A percentile compares a stretch with the other conserved stretches of the same genome.
Evolutionary conservation across 352 stramenopile species (phyloP).

Genomic region (Globisporangium viniferum): DNA sequence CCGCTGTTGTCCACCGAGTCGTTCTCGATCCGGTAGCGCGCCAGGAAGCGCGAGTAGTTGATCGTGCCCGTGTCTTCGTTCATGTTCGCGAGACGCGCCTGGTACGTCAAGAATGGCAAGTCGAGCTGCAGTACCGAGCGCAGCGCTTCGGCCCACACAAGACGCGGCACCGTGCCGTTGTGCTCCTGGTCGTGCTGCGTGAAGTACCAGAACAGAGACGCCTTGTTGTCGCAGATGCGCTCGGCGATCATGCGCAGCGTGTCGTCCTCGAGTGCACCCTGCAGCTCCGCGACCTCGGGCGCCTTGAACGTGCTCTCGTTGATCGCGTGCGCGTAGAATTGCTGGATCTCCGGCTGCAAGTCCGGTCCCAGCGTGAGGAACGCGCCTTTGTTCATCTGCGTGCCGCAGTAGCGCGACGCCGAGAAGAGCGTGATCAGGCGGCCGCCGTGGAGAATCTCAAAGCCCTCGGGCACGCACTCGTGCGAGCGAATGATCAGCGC

Average conservation of each 20-base stretch:
- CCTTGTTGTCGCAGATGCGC: conserved; percentile 90
- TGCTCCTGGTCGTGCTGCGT: conserved; percentile 91
- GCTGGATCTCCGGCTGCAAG: conserved; percentile 91
- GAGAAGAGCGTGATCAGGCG: conserved; percentile 92
- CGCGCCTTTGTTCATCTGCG: conserved; percentile 91
- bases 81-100: conserved; percentile 82
- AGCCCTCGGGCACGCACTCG: conserved; percentile 92
- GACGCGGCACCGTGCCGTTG: conserved; percentile 75
- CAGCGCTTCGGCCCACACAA: conserved; percentile 90
- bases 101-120: conserved; percentile 89
- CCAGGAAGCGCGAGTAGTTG: conserved; percentile 94
- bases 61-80: conserved; percentile 81
- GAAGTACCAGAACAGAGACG: conserved; percentile 93
- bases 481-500: conserved; percentile 92
- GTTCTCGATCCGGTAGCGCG: conserved; percentile 92
- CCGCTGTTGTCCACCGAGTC: conserved; percentile 76
- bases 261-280: conserved; percentile 84
- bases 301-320: conserved; percentile 77
- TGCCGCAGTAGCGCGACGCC: conserved; percentile 90
- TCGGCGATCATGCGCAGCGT: conserved; percentile 93
- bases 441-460: conserved; percentile 88
- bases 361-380: conserved; percentile 90
- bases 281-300: conserved; percentile 63
- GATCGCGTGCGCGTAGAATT: conserved; percentile 91
- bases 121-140: conserved; percentile 91